These are phyloP conservation scores for Sicyos edulis DNA, from an alignment of 306 rosid genomes.

Conservation along the genomic window DNA sequence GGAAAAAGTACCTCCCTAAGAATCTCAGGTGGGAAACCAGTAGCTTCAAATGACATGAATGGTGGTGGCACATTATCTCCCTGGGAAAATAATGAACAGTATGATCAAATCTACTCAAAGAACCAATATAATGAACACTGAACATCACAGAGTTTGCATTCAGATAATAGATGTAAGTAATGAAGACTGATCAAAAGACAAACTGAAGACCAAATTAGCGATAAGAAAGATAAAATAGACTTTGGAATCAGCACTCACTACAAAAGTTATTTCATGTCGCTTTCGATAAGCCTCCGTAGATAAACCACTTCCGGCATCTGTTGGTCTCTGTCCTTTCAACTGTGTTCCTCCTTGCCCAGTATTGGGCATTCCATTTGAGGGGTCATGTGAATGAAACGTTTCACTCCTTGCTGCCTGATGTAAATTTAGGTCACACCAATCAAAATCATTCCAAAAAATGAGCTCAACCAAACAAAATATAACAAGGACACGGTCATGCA, in stretches of 20 bases:
- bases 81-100: slow-evolving; percentile 30
- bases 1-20: slow-evolving; percentile 80
- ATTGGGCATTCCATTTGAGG: slow-evolving; percentile 38
- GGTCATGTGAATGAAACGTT: slow-evolving; percentile 32
- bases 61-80: slow-evolving; percentile 91
- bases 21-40: slow-evolving; percentile 84
- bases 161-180: not conserved
- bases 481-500: no score
- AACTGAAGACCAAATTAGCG: not conserved
- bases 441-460: not conserved
- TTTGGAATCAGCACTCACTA: slow-evolving; percentile 44
- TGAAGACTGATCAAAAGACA: not conserved
- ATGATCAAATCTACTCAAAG: slow-evolving; percentile 7
- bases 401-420: slow-evolving; percentile 53
- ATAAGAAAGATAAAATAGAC: not conserved
- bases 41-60: slow-evolving; percentile 54
- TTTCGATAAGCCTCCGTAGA: slow-evolving; percentile 71
- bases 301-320: slow-evolving; percentile 62
- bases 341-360: slow-evolving; percentile 47
- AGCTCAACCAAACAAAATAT: slow-evolving; percentile 13
- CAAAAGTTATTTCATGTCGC: slow-evolving; percentile 74
- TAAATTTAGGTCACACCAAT: slow-evolving; percentile 25
- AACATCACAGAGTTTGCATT: slow-evolving; percentile 1
- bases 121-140: not conserved
- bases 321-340: slow-evolving; percentile 38